Conservation (phyloP, 140 eudicot genomes). For the Bidens hawaiensis region DNA sequence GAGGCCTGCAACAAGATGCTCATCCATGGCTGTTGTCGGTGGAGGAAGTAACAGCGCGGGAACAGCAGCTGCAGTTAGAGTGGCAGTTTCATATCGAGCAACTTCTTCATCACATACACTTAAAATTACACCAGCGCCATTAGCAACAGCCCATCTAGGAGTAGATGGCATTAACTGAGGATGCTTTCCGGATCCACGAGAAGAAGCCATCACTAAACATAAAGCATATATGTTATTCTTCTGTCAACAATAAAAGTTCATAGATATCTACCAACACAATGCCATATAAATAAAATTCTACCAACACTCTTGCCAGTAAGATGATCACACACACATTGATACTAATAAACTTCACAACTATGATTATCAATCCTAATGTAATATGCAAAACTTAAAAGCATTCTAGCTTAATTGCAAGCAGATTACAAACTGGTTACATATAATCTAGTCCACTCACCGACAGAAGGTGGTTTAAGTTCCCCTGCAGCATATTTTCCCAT, state of each 20-base stretch:
- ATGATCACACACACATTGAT: neutral
- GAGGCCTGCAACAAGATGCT: slow-evolving; percentile 94
- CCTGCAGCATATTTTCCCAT: slow-evolving; percentile 98
- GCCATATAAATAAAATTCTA: neutral
- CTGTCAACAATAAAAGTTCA: neutral
- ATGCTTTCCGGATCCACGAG: slow-evolving; percentile 92
- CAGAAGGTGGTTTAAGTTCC: slow-evolving; percentile 87
- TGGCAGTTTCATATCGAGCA: slow-evolving; percentile 80
- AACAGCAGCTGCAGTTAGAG: slow-evolving; percentile 92
- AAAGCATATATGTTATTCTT: neutral
- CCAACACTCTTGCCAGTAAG: neutral
- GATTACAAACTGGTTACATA: slow-evolving; percentile 1
- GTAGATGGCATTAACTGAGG: slow-evolving; percentile 91
- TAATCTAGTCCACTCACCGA: slow-evolving; percentile 43
- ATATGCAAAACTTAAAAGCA: slow-evolving; percentile 3
- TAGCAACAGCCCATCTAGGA: slow-evolving; percentile 98
- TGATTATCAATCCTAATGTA: slow-evolving; percentile 3
- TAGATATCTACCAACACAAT: slow-evolving; percentile 1
- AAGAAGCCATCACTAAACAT: slow-evolving; percentile 49
- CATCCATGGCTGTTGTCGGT: slow-evolving; percentile 92
- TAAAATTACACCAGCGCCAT: slow-evolving; percentile 94
- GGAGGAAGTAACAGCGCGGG: slow-evolving; percentile 99
- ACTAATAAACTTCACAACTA: neutral
- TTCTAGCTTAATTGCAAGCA: neutral
- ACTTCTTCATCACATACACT: slow-evolving; percentile 98